Evolutionary conservation across 345 rosid genomes (phyloP), one percentile per base, ranked within the genome.

Genomic region (Physaria fendleri): DNA sequence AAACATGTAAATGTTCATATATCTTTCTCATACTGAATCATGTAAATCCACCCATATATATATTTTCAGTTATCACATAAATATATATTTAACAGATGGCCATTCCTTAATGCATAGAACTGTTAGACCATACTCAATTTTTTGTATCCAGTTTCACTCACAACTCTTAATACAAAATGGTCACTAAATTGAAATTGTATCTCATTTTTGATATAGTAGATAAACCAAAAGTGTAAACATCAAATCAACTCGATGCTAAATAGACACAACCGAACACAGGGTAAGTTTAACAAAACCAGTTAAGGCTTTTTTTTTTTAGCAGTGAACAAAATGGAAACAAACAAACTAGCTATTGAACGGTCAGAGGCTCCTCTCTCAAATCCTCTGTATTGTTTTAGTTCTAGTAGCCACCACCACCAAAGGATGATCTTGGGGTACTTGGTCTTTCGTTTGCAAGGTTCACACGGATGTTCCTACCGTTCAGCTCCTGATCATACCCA

Each of bases 391-490:
- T 33, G 51, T 60, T 79, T 72, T 32, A n/a, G 28, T 5, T 25
- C 6, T 40, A 65, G 71, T 59, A 64, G 23, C 66, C 69, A 45
- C 8, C 43, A 11, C 66, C 64, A 18, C 71, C 77, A 34, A 18
- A 40, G 5, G 16, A 57, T 14, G 72, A 29, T 41, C 78, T 66
- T 5, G 81, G 76, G 9, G 53, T 57, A 59, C 72, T 39, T 4
- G 81, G 24, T 64, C 79, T 75, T 0, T 78, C 85, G 17, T 44
- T 71, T 1, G 90, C 95, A 45, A 8, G 64, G 55, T 74, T 77
- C 59, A 86, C 90, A 2, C 90, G 88, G 59, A 83, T 80, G 42
- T 49, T 71, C 33, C 86, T 62, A 22, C 90, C 90, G 6, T 75
- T 51, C 25, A 85, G 11, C 54, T 39, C 43, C 90, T 83, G 76